Base-by-base conservation (phyloP, 2,329 filamentous ascomycete species). In the Botryosphaeria dothidea region DNA sequence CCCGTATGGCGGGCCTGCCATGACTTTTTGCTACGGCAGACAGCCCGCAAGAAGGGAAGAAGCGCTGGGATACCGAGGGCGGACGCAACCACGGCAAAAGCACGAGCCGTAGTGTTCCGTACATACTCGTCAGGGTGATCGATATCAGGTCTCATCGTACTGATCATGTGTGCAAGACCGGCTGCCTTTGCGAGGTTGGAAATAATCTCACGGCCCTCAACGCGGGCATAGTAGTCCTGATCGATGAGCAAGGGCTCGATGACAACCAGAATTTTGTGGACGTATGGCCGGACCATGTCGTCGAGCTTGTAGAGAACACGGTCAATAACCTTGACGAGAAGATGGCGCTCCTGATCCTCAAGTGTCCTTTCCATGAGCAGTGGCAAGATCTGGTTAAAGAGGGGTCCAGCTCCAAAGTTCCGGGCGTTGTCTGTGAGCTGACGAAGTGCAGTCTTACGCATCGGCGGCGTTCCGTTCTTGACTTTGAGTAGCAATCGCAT, bases 211-310 rank as follows among this genome's bases (percentile, higher is more conserved):
- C 95, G 92, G 78, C 95, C 95, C 79, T 99, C 95, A 4, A 99
- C 95, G 77, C 95, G 90, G 46, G 96, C 95, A 78, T 99, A 99
- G 81, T 99, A 99, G 80, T 99, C 96, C 81, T 99, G 95, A 75
- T 99, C 96, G 73, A 99, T 99, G 69, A 99, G 90, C 57, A 99
- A 84, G n/a, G 95, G 95, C 78, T 99, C 96, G 72, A 99, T 99
- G 74, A 99, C 95, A 62, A 99, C 95, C 65, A 99, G 81, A 68
- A 99, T 99, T 82, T 98, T 98, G 83, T 99, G 96, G 17, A 97
- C 94, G 69, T 94, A 99, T 23, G 95, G 95, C 45, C 95, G 88
- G 62, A 99, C 95, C 69, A 98, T 85, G 72, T 99, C 95, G 75
- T 98, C 95, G 25, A 99, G 88, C 82, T 99, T 99, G 86, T 98